phyloP scores from a whole-genome alignment of 1,284 basidiomycete species.

The Papiliotrema flavescens region DNA sequence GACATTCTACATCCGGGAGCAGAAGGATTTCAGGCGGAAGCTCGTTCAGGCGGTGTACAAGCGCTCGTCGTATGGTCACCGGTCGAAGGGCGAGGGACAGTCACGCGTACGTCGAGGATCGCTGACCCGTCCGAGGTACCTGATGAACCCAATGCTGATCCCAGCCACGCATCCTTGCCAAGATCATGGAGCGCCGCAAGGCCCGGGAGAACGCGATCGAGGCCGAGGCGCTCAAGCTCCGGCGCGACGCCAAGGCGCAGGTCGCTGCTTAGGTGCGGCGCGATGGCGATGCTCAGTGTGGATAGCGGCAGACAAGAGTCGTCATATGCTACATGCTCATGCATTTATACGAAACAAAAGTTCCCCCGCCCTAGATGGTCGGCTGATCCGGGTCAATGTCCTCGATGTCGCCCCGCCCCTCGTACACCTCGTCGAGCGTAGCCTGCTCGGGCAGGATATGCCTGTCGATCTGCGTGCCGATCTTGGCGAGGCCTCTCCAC shows the following conservation, averaged over 20 bases:
- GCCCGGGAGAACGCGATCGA: slow-evolving; percentile 53
- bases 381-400: too few relatives aligned
- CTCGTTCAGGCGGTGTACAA: neutral
- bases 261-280: too few relatives aligned
- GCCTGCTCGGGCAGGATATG: slow-evolving; percentile 40
- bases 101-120: neutral
- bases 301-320: too few relatives aligned
- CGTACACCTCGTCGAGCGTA: slow-evolving; percentile 28
- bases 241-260: neutral
- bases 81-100: slow-evolving; percentile 39
- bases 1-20: slow-evolving; percentile 55
- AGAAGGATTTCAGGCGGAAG: neutral
- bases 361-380: too few relatives aligned
- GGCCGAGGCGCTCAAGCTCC: neutral
- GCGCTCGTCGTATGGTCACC: slow-evolving; percentile 7
- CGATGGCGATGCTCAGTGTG: too few relatives aligned
- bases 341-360: too few relatives aligned
- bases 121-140: neutral
- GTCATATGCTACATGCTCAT: too few relatives aligned
- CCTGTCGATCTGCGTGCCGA: slow-evolving; percentile 34
- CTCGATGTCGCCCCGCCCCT: slow-evolving; percentile 31
- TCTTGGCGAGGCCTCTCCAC: slow-evolving; percentile 36
- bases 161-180: slow-evolving; percentile 25
- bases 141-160: neutral
- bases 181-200: slow-evolving; percentile 45